phyloP scores from a whole-genome alignment of 2,329 filamentous ascomycete species.

The Diplodia seriata region DNA sequence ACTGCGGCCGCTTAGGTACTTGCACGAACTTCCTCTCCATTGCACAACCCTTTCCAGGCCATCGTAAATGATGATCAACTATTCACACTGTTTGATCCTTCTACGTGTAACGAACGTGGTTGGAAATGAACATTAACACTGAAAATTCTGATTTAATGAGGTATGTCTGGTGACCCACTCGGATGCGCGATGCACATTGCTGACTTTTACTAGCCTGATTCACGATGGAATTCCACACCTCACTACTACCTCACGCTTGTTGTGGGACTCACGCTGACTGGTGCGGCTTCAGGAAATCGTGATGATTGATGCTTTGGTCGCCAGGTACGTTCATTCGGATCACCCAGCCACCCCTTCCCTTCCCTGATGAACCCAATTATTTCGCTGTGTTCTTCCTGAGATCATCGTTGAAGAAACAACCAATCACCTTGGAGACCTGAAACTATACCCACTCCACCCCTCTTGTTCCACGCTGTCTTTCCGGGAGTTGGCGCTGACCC shows the following conservation, averaged over 20 bases:
- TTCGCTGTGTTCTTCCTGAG: conserved; percentile 72
- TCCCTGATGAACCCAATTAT: conserved; percentile 65
- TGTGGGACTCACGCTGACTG: conserved; percentile 33
- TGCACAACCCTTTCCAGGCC: conserved; percentile 46
- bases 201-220: conserved; percentile 47
- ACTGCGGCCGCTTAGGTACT: conserved; percentile 34
- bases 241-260: conserved; percentile 33
- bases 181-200: background rate
- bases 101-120: conserved; percentile 55
- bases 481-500: conserved; percentile 6
- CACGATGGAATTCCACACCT: conserved; percentile 41
- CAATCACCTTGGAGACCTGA: conserved; percentile 74
- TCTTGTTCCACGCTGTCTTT: background rate
- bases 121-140: conserved; percentile 66
- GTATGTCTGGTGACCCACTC: conserved; percentile 44
- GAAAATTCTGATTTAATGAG: conserved; percentile 78
- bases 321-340: background rate
- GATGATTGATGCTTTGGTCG: conserved; percentile 33
- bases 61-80: conserved; percentile 67
- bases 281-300: conserved; percentile 31
- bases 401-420: conserved; percentile 64
- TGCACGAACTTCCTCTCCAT: conserved; percentile 34
- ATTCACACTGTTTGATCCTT: conserved; percentile 75
- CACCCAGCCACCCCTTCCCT: conserved; percentile 34
- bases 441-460: conserved; percentile 27